phyloP scores from a whole-genome alignment of 768 basidiomycete species.

The Kondoa malvinella region DNA sequence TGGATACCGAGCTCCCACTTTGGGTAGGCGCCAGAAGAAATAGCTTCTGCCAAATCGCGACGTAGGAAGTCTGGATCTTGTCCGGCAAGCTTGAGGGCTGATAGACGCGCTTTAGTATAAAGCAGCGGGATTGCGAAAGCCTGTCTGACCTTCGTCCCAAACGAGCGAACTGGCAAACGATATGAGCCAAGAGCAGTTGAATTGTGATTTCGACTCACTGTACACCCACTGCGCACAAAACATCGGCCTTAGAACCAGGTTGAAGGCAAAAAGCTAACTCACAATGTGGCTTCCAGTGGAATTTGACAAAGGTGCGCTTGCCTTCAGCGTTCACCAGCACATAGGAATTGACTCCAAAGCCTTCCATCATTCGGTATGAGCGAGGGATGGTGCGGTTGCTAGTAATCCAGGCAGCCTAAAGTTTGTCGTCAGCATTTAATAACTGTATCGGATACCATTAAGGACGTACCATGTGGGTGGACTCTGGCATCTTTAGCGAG shows the following conservation, averaged over 20 bases:
- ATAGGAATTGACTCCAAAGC: conserved; percentile 77
- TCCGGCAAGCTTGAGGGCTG: conserved; percentile 59
- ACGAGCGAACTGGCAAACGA: conserved; percentile 63
- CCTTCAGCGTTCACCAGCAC: conserved; percentile 51
- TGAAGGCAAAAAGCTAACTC: conserved; percentile 31
- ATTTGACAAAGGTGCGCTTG: conserved; percentile 68
- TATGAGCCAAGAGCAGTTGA: conserved; percentile 38
- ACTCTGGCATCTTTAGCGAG: conserved; percentile 32
- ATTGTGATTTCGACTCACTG: too few species aligned
- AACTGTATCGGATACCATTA: too few species aligned
- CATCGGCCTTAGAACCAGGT: background rate
- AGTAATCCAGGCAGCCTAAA: conserved; percentile 77
- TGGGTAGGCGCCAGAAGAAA: conserved; percentile 50
- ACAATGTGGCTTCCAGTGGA: conserved; percentile 58
- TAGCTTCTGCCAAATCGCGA: conserved; percentile 73
- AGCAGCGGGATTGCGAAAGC: too few species aligned
- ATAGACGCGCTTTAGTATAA: too few species aligned
- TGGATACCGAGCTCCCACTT: conserved; percentile 70
- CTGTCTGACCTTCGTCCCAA: conserved; percentile 92
- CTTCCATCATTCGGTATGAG: conserved; percentile 76
- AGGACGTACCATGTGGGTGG: conserved; percentile 56
- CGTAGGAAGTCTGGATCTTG: conserved; percentile 86
- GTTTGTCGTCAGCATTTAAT: too few species aligned
- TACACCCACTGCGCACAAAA: background rate
- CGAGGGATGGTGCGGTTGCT: conserved; percentile 73